Conservation (phyloP, 208 protist species). For the Acanthamoeba healyi region DNA sequence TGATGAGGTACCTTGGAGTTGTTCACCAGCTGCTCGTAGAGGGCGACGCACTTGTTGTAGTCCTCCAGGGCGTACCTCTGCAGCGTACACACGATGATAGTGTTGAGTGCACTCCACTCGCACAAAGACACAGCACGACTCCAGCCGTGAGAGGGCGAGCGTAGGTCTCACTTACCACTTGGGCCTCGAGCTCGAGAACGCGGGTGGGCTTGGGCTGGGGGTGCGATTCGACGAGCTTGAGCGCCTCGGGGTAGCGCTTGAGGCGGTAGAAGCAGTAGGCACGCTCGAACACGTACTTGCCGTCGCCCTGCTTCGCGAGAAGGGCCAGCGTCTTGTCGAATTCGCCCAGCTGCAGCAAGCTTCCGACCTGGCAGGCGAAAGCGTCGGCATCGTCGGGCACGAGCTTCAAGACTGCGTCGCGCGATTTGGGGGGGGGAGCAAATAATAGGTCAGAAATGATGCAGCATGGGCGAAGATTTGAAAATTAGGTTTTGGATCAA, state of each 20-base stretch:
- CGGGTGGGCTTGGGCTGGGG: slow-evolving; percentile 33
- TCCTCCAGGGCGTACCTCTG: slow-evolving; percentile 73
- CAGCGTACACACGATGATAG: not conserved
- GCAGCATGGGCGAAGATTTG: too few species aligned
- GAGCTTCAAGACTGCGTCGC: slow-evolving; percentile 31
- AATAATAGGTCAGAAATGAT: too few species aligned
- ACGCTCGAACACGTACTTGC: slow-evolving; percentile 41
- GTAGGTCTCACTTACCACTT: too few species aligned
- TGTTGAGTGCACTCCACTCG: too few species aligned
- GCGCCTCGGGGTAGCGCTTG: slow-evolving; percentile 22
- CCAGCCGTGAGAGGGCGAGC: too few species aligned
- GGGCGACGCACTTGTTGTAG: slow-evolving; percentile 3
- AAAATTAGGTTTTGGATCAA: not conserved
- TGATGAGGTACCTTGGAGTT: not conserved
- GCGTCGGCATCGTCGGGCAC: slow-evolving; percentile 56
- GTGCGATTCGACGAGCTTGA: slow-evolving; percentile 64
- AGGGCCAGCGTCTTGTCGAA: slow-evolving; percentile 52
- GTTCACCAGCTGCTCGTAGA: slow-evolving; percentile 72
- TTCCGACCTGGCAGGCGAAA: slow-evolving; percentile 23
- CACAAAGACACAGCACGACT: not conserved
- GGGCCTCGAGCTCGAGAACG: slow-evolving; percentile 69
- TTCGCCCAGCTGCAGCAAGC: slow-evolving; percentile 52
- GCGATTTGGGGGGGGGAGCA: too few species aligned
- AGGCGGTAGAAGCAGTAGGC: slow-evolving; percentile 72
- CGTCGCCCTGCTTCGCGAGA: not conserved